A percentile compares a stretch with the other conserved stretches of the same genome.
These are phyloP conservation scores for Geoglossum cookeanum DNA, from an alignment of 2,329 filamentous ascomycete genomes.

Conservation along the genomic window DNA sequence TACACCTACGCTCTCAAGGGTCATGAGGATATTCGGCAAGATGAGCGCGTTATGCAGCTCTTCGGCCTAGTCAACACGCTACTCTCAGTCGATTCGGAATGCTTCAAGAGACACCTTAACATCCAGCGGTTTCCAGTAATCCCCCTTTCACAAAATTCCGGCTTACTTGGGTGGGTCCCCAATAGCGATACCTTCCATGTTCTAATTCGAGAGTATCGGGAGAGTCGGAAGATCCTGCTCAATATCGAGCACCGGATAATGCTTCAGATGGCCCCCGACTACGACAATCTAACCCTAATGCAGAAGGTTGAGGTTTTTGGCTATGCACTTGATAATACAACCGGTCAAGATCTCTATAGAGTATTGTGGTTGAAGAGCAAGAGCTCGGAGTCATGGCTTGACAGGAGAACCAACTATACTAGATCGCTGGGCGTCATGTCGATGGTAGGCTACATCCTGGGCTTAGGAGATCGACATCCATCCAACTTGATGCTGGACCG, in stretches of 20 bases:
- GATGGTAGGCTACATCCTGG: conserved; percentile 99
- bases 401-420: conserved; percentile 96
- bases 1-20: conserved; percentile 91
- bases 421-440: conserved; percentile 96
- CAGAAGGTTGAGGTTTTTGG: conserved; percentile 99
- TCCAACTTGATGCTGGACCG: conserved; percentile 96
- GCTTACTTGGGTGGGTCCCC: conserved; percentile 86
- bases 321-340: conserved; percentile 97
- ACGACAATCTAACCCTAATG: conserved; percentile 96
- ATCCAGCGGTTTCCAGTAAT: conserved; percentile 96
- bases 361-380: conserved; percentile 98
- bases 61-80: conserved; percentile 96
- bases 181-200: conserved; percentile 96
- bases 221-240: conserved; percentile 88
- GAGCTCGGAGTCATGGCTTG: conserved; percentile 93
- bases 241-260: conserved; percentile 99
- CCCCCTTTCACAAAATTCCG: conserved; percentile 87
- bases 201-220: conserved; percentile 90
- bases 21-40: conserved; percentile 97
- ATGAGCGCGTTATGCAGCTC: conserved; percentile 98
- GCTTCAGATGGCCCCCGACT: conserved; percentile 98
- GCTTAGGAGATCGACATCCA: conserved; percentile 87
- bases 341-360: conserved; percentile 91
- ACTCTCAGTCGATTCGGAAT: conserved; percentile 81
- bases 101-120: conserved; percentile 88